Evolutionary conservation across 192 early-diverging fungal genomes (phyloP).

Genomic region (Anaeromyces robustus): DNA sequence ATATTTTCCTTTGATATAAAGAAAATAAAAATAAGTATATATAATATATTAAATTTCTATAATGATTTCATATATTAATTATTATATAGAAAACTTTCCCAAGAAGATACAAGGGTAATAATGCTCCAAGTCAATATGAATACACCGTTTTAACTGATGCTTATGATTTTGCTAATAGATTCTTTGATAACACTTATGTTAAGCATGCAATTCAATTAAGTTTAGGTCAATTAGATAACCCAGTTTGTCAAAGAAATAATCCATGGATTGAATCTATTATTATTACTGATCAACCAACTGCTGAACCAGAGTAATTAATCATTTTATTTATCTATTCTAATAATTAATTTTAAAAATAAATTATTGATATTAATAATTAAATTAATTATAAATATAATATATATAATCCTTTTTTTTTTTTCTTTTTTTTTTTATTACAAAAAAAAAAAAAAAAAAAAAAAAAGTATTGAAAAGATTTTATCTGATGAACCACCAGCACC

Average conservation of each 20-base stretch:
- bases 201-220: background rate
- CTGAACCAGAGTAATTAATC: background rate
- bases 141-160: background rate
- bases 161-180: background rate
- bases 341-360: no score
- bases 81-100: background rate
- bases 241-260: background rate
- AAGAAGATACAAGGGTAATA: background rate
- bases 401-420: no score
- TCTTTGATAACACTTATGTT: background rate
- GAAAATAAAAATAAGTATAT: no score
- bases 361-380: no score
- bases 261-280: background rate
- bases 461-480: background rate
- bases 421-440: no score
- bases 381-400: no score
- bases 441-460: no score
- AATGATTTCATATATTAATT: no score
- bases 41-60: no score
- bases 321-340: no score
- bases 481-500: background rate
- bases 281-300: background rate
- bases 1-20: no score
- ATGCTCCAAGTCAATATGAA: background rate
- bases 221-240: background rate